Percentiles rank a stretch among this genome's conserved stretches.
phyloP scores from a whole-genome alignment of 2,329 filamentous ascomycete genomes.

The Fusarium duplospermum region DNA sequence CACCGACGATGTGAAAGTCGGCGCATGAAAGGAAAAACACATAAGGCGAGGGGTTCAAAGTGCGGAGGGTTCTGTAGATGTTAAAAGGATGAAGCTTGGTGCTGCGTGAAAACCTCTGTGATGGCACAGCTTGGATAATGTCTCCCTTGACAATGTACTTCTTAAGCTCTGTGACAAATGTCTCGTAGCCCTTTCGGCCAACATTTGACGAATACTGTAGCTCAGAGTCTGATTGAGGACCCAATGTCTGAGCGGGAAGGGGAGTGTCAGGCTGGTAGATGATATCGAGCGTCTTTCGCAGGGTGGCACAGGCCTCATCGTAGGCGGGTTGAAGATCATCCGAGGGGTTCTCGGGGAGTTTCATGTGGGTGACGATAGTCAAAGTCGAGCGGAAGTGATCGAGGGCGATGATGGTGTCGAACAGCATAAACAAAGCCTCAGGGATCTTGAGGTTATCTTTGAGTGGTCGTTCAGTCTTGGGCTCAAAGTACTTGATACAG shows the following conservation, averaged over 20 bases:
- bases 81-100: slow-evolving; percentile 97
- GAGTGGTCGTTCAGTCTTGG: slow-evolving; percentile 89
- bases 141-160: slow-evolving; percentile 91
- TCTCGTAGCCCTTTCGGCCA: slow-evolving; percentile 87
- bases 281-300: slow-evolving; percentile 72
- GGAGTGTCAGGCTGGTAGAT: slow-evolving; percentile 81
- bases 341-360: slow-evolving; percentile 68
- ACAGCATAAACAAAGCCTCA: slow-evolving; percentile 97
- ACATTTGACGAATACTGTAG: slow-evolving; percentile 93
- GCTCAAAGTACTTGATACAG: slow-evolving; percentile 97
- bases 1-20: slow-evolving; percentile 94
- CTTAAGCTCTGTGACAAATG: slow-evolving; percentile 87
- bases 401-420: slow-evolving; percentile 92
- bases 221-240: slow-evolving; percentile 70
- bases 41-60: slow-evolving; percentile 97
- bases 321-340: slow-evolving; percentile 59
- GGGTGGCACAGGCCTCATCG: slow-evolving; percentile 69
- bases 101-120: slow-evolving; percentile 89
- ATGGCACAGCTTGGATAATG: slow-evolving; percentile 98
- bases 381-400: slow-evolving; percentile 94
- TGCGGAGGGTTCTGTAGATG: slow-evolving; percentile 94
- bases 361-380: slow-evolving; percentile 92
- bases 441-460: slow-evolving; percentile 90
- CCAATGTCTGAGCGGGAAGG: slow-evolving; percentile 76
- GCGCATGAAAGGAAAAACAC: slow-evolving; percentile 95